Evolutionary conservation across 2,329 filamentous ascomycete genomes (phyloP).

Genomic region (Colletotrichum australisinense): DNA sequence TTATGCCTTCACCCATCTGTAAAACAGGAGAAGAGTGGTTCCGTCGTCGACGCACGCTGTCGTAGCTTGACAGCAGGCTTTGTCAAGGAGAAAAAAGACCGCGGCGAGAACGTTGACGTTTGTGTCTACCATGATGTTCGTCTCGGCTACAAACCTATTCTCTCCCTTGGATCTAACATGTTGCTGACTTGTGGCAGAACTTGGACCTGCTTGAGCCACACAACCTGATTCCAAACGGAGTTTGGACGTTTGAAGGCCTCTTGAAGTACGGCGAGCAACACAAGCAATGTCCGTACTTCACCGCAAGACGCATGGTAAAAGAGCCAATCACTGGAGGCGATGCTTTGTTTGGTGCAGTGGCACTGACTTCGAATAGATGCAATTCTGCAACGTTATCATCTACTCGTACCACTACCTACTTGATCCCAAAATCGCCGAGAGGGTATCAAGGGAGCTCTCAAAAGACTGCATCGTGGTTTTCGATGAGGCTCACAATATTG

Average conservation of each 20-base stretch:
- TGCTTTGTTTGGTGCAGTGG: background rate
- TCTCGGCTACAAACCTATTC: conserved; percentile 6
- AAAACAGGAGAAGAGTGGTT: conserved; percentile 94
- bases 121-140: conserved; percentile 94
- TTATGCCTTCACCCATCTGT: conserved; percentile 96
- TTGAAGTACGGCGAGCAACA: conserved; percentile 92
- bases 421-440: conserved; percentile 96
- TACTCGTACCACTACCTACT: conserved; percentile 99
- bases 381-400: conserved; percentile 99
- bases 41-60: conserved; percentile 94
- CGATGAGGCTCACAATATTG: conserved; percentile 98
- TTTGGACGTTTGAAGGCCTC: conserved; percentile 94
- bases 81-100: conserved; percentile 96
- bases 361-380: conserved; percentile 72
- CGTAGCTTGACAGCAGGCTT: conserved; percentile 96
- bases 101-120: conserved; percentile 91
- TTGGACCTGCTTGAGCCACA: conserved; percentile 94
- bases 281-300: conserved; percentile 98
- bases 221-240: conserved; percentile 92
- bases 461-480: conserved; percentile 99
- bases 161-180: background rate
- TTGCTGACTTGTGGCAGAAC: conserved; percentile 66
- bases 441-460: conserved; percentile 94
- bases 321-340: background rate
- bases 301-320: conserved; percentile 87